These are phyloP conservation scores for Pseudogymnoascus sp. DNA, from an alignment of 2,329 filamentous ascomycete genomes.

Conservation along the genomic window DNA sequence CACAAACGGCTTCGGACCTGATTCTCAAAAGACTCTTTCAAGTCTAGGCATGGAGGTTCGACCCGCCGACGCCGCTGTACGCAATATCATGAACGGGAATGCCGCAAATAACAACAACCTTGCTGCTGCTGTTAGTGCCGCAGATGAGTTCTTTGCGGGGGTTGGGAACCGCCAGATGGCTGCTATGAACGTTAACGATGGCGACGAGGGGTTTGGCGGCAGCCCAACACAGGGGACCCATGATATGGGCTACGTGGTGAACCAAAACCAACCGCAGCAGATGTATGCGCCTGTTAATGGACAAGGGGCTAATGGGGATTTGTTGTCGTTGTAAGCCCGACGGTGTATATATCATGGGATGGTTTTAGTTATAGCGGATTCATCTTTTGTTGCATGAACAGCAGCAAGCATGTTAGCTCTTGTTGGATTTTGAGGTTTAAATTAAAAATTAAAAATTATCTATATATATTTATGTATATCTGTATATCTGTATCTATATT, in stretches of 20 bases:
- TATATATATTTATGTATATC: too few species aligned
- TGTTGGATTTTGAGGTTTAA: background rate
- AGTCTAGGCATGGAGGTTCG: conserved; percentile 46
- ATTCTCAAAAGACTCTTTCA: conserved; percentile 55
- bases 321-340: conserved; percentile 54
- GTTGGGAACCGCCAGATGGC: conserved; percentile 70
- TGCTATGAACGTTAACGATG: conserved; percentile 60
- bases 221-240: conserved; percentile 40
- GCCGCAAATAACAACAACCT: conserved; percentile 43
- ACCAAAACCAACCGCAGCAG: conserved; percentile 72
- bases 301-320: conserved; percentile 61
- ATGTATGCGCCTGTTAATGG: conserved; percentile 64
- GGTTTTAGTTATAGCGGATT: conserved; percentile 6
- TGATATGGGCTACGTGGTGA: conserved; percentile 64
- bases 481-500: background rate
- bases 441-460: background rate
- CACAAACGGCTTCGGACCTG: conserved; percentile 42
- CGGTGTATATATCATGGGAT: background rate
- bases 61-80: conserved; percentile 28
- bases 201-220: conserved; percentile 58
- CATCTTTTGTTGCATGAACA: background rate
- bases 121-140: conserved; percentile 70
- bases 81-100: conserved; percentile 21
- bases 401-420: background rate
- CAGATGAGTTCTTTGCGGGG: conserved; percentile 82